Percentiles rank a stretch among this genome's conserved stretches.
Conservation (phyloP, 1,284 basidiomycete genomes). For the Cryptococcus sp. region DNA sequence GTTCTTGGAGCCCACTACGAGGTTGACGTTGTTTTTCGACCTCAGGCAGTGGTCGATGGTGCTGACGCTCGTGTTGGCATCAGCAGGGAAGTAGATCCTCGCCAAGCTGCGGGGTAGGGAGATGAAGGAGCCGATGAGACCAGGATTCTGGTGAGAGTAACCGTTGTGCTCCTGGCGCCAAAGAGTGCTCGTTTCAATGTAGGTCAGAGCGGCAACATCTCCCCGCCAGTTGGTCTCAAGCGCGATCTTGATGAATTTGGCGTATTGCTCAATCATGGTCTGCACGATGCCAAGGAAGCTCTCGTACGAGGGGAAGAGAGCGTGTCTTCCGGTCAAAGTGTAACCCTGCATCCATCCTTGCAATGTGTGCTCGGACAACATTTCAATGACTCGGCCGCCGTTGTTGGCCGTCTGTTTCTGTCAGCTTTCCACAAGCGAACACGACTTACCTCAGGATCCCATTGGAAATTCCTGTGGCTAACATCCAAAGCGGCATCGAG, state of each 20-base stretch:
- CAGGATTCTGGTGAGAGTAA: constrained; percentile 83
- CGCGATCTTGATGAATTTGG: constrained; percentile 81
- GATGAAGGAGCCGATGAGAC: constrained; percentile 76
- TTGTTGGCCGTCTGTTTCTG: constrained; percentile 53
- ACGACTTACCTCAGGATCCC: constrained; percentile 60
- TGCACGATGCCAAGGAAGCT: constrained; percentile 56
- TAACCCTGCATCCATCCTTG: constrained; percentile 87
- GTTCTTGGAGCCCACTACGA: constrained; percentile 82
- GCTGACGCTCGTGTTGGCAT: constrained; percentile 80
- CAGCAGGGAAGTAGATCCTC: constrained; percentile 85
- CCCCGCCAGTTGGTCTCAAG: constrained; percentile 75
- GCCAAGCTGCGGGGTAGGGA: constrained; percentile 72
- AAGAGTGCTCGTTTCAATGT: constrained; percentile 70
- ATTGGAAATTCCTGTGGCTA: constrained; percentile 70
- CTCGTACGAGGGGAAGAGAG: constrained; percentile 85
- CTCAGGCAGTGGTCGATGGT: constrained; percentile 74
- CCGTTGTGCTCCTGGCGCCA: constrained; percentile 70
- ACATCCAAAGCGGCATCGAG: constrained; percentile 71
- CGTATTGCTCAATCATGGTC: constrained; percentile 65
- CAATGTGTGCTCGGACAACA: constrained; percentile 83
- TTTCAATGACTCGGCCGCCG: constrained; percentile 78
- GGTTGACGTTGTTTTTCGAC: constrained; percentile 67
- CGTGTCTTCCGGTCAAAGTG: constrained; percentile 68
- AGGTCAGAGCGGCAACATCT: constrained; percentile 74
- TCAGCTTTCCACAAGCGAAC: constrained; percentile 48